These are phyloP conservation scores for Dactylonectria estremocensis DNA, from an alignment of 2,329 filamentous ascomycete species.

Conservation along the genomic window DNA sequence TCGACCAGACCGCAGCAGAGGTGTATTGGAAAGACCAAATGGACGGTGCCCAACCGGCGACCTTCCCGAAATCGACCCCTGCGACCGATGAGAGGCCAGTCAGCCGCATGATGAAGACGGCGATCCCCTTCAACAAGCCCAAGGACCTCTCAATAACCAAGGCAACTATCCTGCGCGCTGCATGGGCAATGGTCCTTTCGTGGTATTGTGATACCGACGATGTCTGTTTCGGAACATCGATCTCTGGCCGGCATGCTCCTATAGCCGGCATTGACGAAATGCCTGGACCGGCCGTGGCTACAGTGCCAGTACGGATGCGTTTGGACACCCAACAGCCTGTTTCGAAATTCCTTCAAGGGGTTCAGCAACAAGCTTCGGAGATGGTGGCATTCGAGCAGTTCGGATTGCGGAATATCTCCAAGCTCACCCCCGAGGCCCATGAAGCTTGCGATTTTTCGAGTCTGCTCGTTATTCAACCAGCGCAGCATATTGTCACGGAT, in stretches of 20 bases:
- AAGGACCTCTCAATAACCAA: neutral
- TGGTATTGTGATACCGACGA: constrained; percentile 9
- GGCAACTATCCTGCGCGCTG: constrained; percentile 9
- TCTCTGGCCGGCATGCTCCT: constrained; percentile 26
- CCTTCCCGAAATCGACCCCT: neutral
- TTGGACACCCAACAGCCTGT: constrained; percentile 50
- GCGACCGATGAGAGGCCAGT: neutral
- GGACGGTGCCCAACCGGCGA: neutral
- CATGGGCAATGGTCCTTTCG: constrained; percentile 2
- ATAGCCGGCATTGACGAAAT: constrained; percentile 39
- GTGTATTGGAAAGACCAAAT: constrained; percentile 9
- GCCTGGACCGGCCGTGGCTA: constrained; percentile 52
- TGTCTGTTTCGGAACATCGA: constrained; percentile 9
- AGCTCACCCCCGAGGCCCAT: constrained; percentile 16
- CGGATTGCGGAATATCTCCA: too few relatives aligned
- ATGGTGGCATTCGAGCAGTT: constrained; percentile 34
- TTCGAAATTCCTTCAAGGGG: constrained; percentile 57
- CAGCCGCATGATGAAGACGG: constrained; percentile 1
- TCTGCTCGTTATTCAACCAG: constrained; percentile 29
- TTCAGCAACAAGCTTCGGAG: constrained; percentile 31
- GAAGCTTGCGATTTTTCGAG: constrained; percentile 9
- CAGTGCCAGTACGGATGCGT: constrained; percentile 39
- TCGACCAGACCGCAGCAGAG: too few relatives aligned
- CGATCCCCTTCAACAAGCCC: neutral
- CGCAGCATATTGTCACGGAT: too few relatives aligned